phyloP scores from a whole-genome alignment of 1,284 basidiomycete species.

The Melampsora americana region DNA sequence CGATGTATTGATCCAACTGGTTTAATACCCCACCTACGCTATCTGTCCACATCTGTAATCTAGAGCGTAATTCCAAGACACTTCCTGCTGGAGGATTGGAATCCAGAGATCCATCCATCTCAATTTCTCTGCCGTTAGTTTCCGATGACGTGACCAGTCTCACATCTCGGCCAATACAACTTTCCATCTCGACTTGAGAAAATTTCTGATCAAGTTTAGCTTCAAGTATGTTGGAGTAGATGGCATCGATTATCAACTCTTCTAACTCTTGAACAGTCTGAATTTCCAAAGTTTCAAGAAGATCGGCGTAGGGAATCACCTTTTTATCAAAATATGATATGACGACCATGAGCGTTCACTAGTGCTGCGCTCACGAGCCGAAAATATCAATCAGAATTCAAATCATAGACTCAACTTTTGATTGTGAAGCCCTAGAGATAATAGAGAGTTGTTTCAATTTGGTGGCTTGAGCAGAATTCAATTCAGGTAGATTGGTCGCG shows the following conservation, averaged over 20 bases:
- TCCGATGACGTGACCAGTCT: constrained; percentile 55
- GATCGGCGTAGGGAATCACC: constrained; percentile 70
- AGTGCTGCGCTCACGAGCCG: no score
- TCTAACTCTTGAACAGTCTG: constrained; percentile 77
- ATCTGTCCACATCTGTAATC: constrained; percentile 21
- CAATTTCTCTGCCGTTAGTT: constrained; percentile 5
- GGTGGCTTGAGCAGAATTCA: constrained; percentile 68
- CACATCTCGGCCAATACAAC: constrained; percentile 83
- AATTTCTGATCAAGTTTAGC: constrained; percentile 89
- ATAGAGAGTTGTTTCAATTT: constrained; percentile 92
- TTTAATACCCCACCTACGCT: not conserved
- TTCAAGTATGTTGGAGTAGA: constrained; percentile 80
- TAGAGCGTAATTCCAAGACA: not conserved
- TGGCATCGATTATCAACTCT: constrained; percentile 89
- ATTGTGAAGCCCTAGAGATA: constrained; percentile 70
- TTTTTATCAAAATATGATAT: constrained; percentile 52
- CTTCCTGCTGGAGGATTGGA: not conserved
- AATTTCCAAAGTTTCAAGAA: constrained; percentile 68
- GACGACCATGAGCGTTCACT: no score
- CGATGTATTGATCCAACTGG: constrained; percentile 33
- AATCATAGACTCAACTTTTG: constrained; percentile 60
- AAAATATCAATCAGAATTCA: no score
- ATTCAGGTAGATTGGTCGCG: constrained; percentile 64
- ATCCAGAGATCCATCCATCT: constrained; percentile 16
- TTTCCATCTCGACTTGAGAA: constrained; percentile 79